phyloP scores from a whole-genome alignment of 148 eudicot species.

The Limonium bicolor region DNA sequence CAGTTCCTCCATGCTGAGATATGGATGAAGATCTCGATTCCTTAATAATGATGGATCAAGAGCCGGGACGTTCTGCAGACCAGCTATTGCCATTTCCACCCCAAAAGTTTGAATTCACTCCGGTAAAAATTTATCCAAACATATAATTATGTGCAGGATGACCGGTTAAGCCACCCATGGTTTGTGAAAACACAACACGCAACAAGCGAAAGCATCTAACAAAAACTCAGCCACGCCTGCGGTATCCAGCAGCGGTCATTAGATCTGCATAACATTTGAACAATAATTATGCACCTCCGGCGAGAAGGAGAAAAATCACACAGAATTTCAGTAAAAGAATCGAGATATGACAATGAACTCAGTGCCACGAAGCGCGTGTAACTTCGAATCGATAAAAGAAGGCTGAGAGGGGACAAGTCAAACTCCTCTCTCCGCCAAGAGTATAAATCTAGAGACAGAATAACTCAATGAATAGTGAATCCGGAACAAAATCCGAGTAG shows the following conservation, averaged over 20 bases:
- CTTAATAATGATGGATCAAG: slow-evolving; percentile 33
- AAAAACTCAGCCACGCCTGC: slow-evolving; percentile 17
- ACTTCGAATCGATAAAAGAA: too few relatives aligned
- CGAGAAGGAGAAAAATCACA: not conserved
- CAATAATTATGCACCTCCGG: slow-evolving; percentile 4
- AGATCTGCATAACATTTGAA: slow-evolving; percentile 18
- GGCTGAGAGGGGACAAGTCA: too few relatives aligned
- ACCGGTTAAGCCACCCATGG: slow-evolving; percentile 4
- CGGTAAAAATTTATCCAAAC: slow-evolving; percentile 10
- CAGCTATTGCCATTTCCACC: slow-evolving; percentile 63
- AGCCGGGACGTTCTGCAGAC: slow-evolving; percentile 43
- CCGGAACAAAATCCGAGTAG: too few relatives aligned
- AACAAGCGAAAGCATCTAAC: slow-evolving; percentile 11
- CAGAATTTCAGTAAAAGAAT: slow-evolving; percentile 1
- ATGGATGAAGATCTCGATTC: slow-evolving; percentile 34
- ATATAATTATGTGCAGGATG: slow-evolving; percentile 9
- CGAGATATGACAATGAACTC: too few relatives aligned
- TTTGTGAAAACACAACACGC: slow-evolving; percentile 7
- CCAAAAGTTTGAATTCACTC: slow-evolving; percentile 5
- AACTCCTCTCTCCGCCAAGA: slow-evolving; percentile 1
- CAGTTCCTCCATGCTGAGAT: slow-evolving; percentile 17
- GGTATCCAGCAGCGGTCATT: slow-evolving; percentile 11
- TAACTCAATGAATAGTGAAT: too few relatives aligned
- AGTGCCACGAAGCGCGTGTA: too few relatives aligned
- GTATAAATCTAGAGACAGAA: slow-evolving; percentile 1